Conservation (phyloP, 345 rosid species). For the Microcos paniculata region DNA sequence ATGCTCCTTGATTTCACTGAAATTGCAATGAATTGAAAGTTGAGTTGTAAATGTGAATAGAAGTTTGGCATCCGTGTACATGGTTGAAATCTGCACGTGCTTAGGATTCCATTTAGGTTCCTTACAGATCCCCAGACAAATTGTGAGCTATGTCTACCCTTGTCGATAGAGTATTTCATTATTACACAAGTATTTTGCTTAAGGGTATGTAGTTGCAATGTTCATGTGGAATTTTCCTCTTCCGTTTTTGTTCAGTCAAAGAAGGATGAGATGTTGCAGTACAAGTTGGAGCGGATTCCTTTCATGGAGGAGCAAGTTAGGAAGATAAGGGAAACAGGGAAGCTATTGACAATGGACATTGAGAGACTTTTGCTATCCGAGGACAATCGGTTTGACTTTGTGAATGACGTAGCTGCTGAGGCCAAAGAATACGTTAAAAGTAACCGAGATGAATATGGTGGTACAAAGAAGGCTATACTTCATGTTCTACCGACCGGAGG, state of each 20-base stretch:
- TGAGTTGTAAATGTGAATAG: neutral
- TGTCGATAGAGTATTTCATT: neutral
- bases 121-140: neutral
- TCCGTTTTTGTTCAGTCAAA: too few species aligned
- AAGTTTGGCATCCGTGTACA: neutral
- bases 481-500: conserved; percentile 80
- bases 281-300: conserved; percentile 60
- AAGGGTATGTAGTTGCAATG: neutral
- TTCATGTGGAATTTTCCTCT: neutral
- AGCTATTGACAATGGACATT: conserved; percentile 66
- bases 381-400: conserved; percentile 70
- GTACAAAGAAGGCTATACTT: conserved; percentile 73
- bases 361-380: conserved; percentile 64
- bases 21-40: neutral
- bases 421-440: conserved; percentile 73
- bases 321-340: conserved; percentile 63
- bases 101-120: neutral
- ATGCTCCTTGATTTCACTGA: neutral
- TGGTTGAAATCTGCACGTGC: neutral
- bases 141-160: too few species aligned
- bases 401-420: conserved; percentile 82
- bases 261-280: conserved; percentile 68
- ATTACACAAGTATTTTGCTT: neutral
- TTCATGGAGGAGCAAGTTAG: conserved; percentile 88
- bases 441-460: too few species aligned